phyloP scores from a whole-genome alignment of 2,329 filamentous ascomycete genomes.

The Tolypocladium sp. region DNA sequence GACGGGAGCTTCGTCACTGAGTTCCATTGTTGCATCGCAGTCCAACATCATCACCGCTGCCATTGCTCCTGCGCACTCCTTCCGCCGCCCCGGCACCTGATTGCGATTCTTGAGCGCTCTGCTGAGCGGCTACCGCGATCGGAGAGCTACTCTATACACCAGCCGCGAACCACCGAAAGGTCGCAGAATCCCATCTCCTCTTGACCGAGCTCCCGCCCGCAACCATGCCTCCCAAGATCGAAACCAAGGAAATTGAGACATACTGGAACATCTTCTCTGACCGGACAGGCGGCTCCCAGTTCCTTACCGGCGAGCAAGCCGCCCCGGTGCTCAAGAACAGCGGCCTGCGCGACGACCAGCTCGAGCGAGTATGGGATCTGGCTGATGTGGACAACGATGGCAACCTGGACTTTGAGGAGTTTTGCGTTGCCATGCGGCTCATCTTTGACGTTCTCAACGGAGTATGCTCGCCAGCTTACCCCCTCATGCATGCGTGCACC shows the following conservation, averaged over 20 bases:
- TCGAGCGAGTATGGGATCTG: slow-evolving; percentile 96
- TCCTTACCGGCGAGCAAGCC: slow-evolving; percentile 51
- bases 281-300: slow-evolving; percentile 50
- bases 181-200: not conserved
- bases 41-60: not conserved
- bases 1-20: slow-evolving; percentile 19
- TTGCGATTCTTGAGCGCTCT: too few species aligned
- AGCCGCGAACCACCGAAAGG: not conserved
- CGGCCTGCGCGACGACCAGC: slow-evolving; percentile 59
- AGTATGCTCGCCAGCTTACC: slow-evolving; percentile 33
- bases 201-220: slow-evolving; percentile 7
- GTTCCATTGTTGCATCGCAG: slow-evolving; percentile 1
- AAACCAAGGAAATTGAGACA: slow-evolving; percentile 53
- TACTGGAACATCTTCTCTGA: slow-evolving; percentile 58
- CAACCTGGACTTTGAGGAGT: slow-evolving; percentile 97
- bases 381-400: slow-evolving; percentile 97
- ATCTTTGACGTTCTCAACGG: slow-evolving; percentile 97
- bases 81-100: not conserved
- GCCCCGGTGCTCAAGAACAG: slow-evolving; percentile 56
- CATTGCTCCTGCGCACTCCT: not conserved
- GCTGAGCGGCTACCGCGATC: not conserved
- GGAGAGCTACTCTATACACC: not conserved
- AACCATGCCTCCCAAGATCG: slow-evolving; percentile 51
- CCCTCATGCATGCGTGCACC: not conserved
- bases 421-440: slow-evolving; percentile 96